These are phyloP conservation scores for Monosporozyma siamensis DNA, from an alignment of 805 yeast species.

Conservation along the genomic window DNA sequence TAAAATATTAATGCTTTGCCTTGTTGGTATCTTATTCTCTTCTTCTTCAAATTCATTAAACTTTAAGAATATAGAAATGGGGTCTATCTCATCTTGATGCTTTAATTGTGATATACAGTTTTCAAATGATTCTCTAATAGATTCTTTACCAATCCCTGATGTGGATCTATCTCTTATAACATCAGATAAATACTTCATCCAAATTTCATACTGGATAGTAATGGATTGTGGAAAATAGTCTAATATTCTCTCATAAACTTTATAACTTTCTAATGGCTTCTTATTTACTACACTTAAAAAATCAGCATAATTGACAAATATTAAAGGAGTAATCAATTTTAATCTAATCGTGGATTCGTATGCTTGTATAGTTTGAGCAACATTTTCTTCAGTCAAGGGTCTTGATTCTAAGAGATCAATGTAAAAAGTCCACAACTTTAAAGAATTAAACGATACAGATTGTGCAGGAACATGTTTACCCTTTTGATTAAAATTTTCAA, in stretches of 20 bases:
- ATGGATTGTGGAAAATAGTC: slow-evolving; percentile 41
- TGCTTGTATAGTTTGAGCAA: slow-evolving; percentile 30
- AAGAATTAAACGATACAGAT: slow-evolving; percentile 48
- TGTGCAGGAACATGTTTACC: slow-evolving; percentile 39
- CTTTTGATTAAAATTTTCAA: slow-evolving; percentile 14
- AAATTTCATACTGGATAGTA: slow-evolving; percentile 50
- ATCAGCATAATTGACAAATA: slow-evolving; percentile 56
- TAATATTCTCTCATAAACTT: slow-evolving; percentile 63
- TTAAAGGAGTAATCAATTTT: slow-evolving; percentile 60
- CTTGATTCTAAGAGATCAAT: slow-evolving; percentile 55
- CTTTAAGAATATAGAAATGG: slow-evolving; percentile 40
- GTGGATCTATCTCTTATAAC: slow-evolving; percentile 29
- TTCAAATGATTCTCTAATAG: slow-evolving; percentile 68
- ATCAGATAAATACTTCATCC: slow-evolving; percentile 57
- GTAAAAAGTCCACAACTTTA: slow-evolving; percentile 63
- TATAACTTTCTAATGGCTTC: slow-evolving; percentile 33
- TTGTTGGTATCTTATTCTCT: slow-evolving; percentile 29
- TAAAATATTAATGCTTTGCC: slow-evolving; percentile 41
- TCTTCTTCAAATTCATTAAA: slow-evolving; percentile 57
- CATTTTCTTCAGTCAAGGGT: slow-evolving; percentile 17
- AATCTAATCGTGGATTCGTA: slow-evolving; percentile 49
- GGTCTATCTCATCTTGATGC: slow-evolving; percentile 33
- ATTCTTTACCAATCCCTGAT: slow-evolving; percentile 34
- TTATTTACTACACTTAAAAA: slow-evolving; percentile 34
- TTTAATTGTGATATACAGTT: slow-evolving; percentile 43